Evolutionary conservation across 768 basidiomycete species (phyloP), one percentile per base, ranked within the genome.

Genomic region (Gyrodon lividus): DNA sequence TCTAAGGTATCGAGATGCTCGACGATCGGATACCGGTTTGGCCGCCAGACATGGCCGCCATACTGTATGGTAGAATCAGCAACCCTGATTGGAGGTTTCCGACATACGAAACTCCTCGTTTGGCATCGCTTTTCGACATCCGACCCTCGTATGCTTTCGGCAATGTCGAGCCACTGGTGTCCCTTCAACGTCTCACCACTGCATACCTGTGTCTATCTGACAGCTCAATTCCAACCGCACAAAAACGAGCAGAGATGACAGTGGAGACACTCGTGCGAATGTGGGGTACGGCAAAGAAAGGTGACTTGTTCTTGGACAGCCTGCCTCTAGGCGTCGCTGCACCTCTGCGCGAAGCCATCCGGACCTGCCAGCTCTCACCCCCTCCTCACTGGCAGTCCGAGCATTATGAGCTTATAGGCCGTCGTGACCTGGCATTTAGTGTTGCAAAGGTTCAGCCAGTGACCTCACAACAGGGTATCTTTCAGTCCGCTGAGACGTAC

Each of bases 311-410:
- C 44, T 59, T 89, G 37, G 74, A 79, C 48, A 69, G 71, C 17
- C 66, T 93, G 16, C 84, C 89, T 1, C 64, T 90, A 10, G 89
- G 89, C 0, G 74, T 90, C 24, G 80, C 85, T 2, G 78, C 85
- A 0, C 95, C 96, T 2, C 70, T 98, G 5, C 74, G 86, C 47
- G 97, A 98, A 66, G 90, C 89, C 1, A 75, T 88, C n/a, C 73
- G 92, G 54, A 84, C 86, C 8, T 92, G 91, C 54, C 93, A 96
- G 63, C 69, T 87, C 6, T 78, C 83, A 0, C 90, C 95, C 3
- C 83, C 86, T 1, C 74, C 77, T 4, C 77, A 84, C 55, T 94
- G 92, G 92, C 77, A 84, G 0, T 58, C 69, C 23, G 69, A 70
- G 22, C 69, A 70, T 47, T 69, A 69, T 28, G 67, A 69, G 6